Percentiles rank a stretch among this genome's conserved stretches.
phyloP scores from a whole-genome alignment of 371 early-diverging fungal genomes.

The Dinochytrium kinnereticum region DNA sequence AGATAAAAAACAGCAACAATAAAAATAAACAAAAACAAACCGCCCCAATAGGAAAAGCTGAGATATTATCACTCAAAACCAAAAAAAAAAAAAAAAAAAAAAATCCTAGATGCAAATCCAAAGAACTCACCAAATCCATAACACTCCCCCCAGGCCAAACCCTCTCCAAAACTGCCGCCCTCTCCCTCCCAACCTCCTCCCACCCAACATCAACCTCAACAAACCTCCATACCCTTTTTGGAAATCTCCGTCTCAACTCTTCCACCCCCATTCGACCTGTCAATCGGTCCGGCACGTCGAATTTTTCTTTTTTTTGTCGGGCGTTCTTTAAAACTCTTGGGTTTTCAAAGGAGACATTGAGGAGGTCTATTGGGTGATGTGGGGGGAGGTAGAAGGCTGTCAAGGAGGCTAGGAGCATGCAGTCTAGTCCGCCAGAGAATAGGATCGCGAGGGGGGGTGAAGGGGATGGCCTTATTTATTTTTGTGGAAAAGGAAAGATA shows the following conservation, averaged over 20 bases:
- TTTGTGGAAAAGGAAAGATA: background rate
- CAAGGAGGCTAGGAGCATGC: conserved; percentile 82
- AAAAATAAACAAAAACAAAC: background rate
- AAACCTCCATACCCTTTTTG: conserved; percentile 82
- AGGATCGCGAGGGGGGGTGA: conserved; percentile 58
- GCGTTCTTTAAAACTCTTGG: conserved; percentile 66
- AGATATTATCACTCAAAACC: background rate
- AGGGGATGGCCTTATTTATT: background rate
- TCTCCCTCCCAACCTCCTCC: conserved; percentile 62
- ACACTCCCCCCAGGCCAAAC: conserved; percentile 86
- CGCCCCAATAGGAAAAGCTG: too few species aligned
- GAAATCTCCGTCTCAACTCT: conserved; percentile 57
- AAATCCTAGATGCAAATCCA: background rate
- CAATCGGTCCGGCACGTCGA: conserved; percentile 87
- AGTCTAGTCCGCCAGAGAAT: conserved; percentile 96
- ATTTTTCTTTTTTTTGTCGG: conserved; percentile 49
- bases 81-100: conserved; percentile 2
- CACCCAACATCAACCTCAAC: conserved; percentile 89
- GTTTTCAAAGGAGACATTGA: conserved; percentile 96
- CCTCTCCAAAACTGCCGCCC: conserved; percentile 67
- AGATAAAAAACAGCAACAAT: background rate
- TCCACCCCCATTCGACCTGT: conserved; percentile 65
- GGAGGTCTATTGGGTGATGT: conserved; percentile 82
- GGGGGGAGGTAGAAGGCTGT: conserved; percentile 71
- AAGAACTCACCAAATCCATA: conserved; percentile 81